Conservation (phyloP, 2,329 filamentous ascomycete genomes). For the Colletotrichum sp. region DNA sequence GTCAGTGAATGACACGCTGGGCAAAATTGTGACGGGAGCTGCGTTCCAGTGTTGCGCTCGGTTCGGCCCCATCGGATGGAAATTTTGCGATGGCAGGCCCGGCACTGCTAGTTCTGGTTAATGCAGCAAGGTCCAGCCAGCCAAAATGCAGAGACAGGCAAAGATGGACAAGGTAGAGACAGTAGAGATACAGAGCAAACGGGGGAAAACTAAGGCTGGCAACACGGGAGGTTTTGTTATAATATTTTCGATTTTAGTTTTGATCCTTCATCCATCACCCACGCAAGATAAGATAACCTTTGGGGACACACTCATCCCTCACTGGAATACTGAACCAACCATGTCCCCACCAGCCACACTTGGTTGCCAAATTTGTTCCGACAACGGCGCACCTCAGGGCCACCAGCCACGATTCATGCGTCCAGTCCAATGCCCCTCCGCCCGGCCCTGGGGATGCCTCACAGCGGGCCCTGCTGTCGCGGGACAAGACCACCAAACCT, state of each 20-base stretch:
- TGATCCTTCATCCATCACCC: not conserved
- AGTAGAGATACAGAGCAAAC: not conserved
- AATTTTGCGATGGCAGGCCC: conserved; percentile 16
- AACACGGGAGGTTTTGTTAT: not conserved
- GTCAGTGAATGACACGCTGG: not conserved
- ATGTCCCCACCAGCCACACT: not conserved
- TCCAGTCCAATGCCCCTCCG: not conserved
- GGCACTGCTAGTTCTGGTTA: not conserved
- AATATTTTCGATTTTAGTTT: not conserved
- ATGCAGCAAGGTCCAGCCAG: not conserved
- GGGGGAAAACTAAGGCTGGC: not conserved
- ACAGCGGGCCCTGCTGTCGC: not conserved
- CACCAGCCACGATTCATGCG: conserved; percentile 13
- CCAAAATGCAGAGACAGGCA: not conserved
- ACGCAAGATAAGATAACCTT: not conserved
- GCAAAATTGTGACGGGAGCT: not conserved
- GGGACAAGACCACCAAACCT: not conserved
- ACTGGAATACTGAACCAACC: not conserved
- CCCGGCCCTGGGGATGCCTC: not conserved
- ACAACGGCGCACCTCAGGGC: not conserved
- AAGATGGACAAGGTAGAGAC: not conserved
- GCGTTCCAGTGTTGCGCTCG: not conserved
- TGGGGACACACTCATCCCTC: not conserved
- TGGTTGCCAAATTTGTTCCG: not conserved
- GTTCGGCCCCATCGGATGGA: conserved; percentile 17